Evolutionary conservation across 345 rosid species (phyloP).

Genomic region (Citrus australasica): DNA sequence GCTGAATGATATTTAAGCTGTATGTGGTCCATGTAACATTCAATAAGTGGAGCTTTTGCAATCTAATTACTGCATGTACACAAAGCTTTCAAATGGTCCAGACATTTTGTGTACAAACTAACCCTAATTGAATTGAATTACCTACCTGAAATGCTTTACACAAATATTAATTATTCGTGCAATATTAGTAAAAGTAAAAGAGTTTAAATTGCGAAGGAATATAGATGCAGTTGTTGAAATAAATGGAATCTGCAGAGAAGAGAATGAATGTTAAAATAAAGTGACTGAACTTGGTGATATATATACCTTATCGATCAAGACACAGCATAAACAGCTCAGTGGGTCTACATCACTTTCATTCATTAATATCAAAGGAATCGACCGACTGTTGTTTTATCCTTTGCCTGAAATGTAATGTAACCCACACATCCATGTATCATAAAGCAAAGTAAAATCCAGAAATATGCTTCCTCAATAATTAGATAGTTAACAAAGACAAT

Average conservation of each 20-base stretch:
- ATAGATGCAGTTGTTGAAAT: neutral
- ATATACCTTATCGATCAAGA: neutral
- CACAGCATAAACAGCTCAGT: constrained; percentile 5
- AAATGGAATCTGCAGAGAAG: neutral
- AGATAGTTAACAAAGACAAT: neutral
- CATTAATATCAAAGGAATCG: neutral
- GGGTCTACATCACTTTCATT: neutral
- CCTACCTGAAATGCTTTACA: neutral
- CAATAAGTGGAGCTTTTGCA: constrained; percentile 5
- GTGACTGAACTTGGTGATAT: constrained; percentile 10
- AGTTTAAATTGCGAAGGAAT: neutral
- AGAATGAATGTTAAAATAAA: neutral
- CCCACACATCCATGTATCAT: neutral
- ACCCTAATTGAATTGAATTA: neutral
- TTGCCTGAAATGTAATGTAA: constrained; percentile 2
- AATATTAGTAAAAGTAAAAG: neutral
- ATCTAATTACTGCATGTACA: neutral
- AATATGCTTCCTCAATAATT: neutral
- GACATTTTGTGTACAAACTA: neutral
- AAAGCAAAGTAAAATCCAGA: neutral
- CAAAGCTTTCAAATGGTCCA: neutral
- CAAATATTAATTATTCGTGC: neutral
- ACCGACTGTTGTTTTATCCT: neutral
- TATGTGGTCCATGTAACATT: constrained; percentile 34
- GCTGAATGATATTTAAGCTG: neutral